Conservation (phyloP, 2,329 filamentous ascomycete species). For the Nectriaceae sp. region DNA sequence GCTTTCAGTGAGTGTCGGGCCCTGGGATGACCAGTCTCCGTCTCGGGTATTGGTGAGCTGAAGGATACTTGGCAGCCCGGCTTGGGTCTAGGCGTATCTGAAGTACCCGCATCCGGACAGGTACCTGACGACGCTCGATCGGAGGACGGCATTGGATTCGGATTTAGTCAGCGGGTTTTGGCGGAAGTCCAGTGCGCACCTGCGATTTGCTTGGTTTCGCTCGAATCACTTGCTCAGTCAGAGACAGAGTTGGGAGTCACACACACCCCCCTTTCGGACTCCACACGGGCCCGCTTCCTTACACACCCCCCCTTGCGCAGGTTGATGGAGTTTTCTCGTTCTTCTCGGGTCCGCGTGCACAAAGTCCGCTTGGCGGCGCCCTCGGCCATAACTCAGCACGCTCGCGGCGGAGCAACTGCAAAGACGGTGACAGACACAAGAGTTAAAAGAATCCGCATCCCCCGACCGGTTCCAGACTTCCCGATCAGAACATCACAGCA, state of each 20-base stretch:
- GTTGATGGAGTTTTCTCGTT: slow-evolving; percentile 19
- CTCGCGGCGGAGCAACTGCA: slow-evolving; percentile 7
- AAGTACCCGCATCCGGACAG: slow-evolving; percentile 21
- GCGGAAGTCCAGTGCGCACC: slow-evolving; percentile 15
- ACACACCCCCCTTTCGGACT: not conserved
- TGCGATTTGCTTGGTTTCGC: not conserved
- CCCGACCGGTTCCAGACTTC: slow-evolving; percentile 15
- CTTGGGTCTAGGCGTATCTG: slow-evolving; percentile 4
- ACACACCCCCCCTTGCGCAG: slow-evolving; percentile 12
- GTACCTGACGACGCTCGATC: slow-evolving; percentile 10
- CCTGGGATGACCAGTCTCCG: not conserved
- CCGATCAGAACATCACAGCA: slow-evolving; percentile 10
- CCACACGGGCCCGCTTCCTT: not conserved
- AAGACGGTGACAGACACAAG: slow-evolving; percentile 9
- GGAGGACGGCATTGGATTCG: slow-evolving; percentile 1
- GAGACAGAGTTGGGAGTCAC: no score
- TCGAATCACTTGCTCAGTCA: not conserved
- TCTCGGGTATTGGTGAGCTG: slow-evolving; percentile 1
- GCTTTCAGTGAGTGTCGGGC: no score
- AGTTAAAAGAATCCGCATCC: slow-evolving; percentile 30
- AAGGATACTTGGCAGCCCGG: slow-evolving; percentile 14
- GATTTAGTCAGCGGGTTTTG: slow-evolving; percentile 21
- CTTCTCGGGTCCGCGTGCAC: slow-evolving; percentile 34
- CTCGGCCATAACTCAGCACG: slow-evolving; percentile 26
- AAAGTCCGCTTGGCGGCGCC: slow-evolving; percentile 35